Evolutionary conservation across 2,329 filamentous ascomycete genomes (phyloP), one percentile per base, ranked within the genome.

Genomic region (Pseudohalonectria lignicola): DNA sequence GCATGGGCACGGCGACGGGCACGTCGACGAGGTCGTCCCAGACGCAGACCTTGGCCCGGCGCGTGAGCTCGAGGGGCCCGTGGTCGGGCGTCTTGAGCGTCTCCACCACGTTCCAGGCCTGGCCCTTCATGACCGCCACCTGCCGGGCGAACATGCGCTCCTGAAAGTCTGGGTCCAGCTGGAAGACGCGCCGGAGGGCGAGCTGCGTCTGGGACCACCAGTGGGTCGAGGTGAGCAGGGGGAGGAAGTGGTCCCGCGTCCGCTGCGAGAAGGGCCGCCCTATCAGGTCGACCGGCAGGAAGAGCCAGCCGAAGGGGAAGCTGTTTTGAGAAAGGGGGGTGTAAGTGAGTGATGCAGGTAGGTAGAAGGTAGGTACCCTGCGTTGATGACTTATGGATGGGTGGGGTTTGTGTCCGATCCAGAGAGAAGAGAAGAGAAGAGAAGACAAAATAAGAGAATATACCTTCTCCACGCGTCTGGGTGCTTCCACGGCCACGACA

Each of bases 401-500:
- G n/a, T n/a, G n/a, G n/a, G n/a, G n/a, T n/a, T n/a, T n/a, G n/a
- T n/a, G 20, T 19, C 31, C 13, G 23, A 17, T 18, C 10, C 31
- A 30, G 8, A n/a, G 12, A 29, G 25, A 38, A n/a, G n/a, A n/a
- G n/a, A n/a, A n/a, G n/a, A n/a, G n/a, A n/a, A n/a, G n/a, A n/a
- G n/a, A n/a, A n/a, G n/a, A n/a, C n/a, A n/a, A n/a, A n/a, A n/a
- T n/a, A 18, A 16, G n/a, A 26, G 7, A 16, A 39, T 53, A 45
- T 52, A 67, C 69, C 69, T 79, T 54, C 74, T 64, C 71, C 79
- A 82, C 23, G 90, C 92, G 66, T 98, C 90, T 0, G 90, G 90
- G 52, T 96, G 90, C 59, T 96, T 96, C 92, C 90, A 98, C 2
- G 92, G 92, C 87, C 92, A 98, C 2, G 92, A 96, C 47, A 98